Percentiles rank a stretch among this genome's conserved stretches.
Evolutionary conservation across 202 grass and related monocot species (phyloP).

Genomic region (Schoenoplectus triqueter): DNA sequence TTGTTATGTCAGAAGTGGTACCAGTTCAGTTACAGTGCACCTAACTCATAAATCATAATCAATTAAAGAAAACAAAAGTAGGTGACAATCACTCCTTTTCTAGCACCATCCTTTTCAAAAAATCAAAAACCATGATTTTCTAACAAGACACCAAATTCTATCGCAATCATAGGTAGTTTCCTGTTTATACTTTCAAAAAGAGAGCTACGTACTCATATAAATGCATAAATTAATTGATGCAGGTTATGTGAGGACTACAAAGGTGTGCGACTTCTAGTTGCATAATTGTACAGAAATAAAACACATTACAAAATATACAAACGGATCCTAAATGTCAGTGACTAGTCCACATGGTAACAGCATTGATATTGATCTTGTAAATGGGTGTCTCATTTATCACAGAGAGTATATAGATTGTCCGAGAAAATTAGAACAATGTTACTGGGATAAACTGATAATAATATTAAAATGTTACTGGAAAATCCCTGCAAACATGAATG

Average conservation of each 20-base stretch:
- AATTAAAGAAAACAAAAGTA: constrained; percentile 25
- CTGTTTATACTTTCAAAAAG: not conserved
- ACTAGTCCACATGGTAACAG: not conserved
- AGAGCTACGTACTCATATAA: not conserved
- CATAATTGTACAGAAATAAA: not conserved
- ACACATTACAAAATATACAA: not conserved
- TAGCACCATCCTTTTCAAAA: not conserved
- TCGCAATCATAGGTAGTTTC: not conserved
- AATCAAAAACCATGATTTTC: not conserved
- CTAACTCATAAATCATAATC: not conserved
- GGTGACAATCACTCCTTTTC: constrained; percentile 17
- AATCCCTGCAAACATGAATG: not conserved
- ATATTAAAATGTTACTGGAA: not conserved
- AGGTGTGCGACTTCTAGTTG: not conserved
- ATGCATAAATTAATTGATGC: not conserved
- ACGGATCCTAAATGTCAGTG: not conserved
- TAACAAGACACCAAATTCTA: not conserved
- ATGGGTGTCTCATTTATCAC: not conserved
- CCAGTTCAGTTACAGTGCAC: not conserved
- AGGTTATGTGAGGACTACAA: not conserved
- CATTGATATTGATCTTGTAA: not conserved
- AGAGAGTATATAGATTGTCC: not conserved
- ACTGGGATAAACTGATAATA: not conserved
- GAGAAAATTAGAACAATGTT: not conserved
- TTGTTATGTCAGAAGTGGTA: constrained; percentile 19